Percentiles rank a stretch among this genome's conserved stretches.
phyloP scores from a whole-genome alignment of 306 rosid genomes.

The Vachellia pachyceras region DNA sequence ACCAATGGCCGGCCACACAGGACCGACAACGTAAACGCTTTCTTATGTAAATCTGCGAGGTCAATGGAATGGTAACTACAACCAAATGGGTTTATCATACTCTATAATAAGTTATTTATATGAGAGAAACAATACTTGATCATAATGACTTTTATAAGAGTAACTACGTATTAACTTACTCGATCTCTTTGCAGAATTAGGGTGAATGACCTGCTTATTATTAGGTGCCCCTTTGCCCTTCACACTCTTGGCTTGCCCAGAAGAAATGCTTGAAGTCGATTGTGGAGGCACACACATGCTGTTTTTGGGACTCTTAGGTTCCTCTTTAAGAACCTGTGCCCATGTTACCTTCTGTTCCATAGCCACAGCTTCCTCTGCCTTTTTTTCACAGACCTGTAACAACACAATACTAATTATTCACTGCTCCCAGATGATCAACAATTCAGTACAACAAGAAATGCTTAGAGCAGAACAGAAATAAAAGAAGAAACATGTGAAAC shows the following conservation, averaged over 20 bases:
- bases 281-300: neutral
- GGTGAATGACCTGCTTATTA: neutral
- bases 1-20: no score
- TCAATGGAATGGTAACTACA: no score
- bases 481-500: no score
- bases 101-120: no score
- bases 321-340: slow-evolving; percentile 20
- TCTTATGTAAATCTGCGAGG: no score
- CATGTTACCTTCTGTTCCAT: neutral
- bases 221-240: neutral
- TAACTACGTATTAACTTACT: neutral
- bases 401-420: neutral
- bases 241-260: neutral
- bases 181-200: neutral
- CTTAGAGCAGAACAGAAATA: neutral
- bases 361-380: neutral
- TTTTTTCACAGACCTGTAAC: neutral
- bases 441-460: neutral
- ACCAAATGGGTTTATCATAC: neutral
- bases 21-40: no score
- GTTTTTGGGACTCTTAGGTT: neutral
- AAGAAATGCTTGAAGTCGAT: neutral
- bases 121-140: no score
- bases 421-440: neutral
- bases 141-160: neutral